A percentile compares a stretch with the other conserved stretches of the same genome.
These are phyloP conservation scores for Henckelia pumila DNA, from an alignment of 257 asterid genomes.

Conservation along the genomic window DNA sequence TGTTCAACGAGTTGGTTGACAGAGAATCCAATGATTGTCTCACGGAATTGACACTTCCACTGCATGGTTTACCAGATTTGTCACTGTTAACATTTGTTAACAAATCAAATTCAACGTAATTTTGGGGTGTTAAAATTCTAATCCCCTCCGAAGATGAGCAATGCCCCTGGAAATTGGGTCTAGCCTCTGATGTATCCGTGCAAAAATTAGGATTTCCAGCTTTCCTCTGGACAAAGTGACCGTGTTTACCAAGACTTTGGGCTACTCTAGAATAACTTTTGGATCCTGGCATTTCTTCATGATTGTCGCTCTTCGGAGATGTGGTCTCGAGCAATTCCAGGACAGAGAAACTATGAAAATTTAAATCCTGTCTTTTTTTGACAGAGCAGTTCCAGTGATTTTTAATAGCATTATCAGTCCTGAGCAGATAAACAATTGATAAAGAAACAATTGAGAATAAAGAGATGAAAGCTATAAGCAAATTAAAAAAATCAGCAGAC, in stretches of 20 bases:
- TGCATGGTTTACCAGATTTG: conserved; percentile 23
- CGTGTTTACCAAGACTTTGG: conserved; percentile 23
- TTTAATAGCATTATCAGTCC: conserved; percentile 82
- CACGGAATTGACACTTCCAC: conserved; percentile 16
- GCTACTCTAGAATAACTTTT: conserved; percentile 16
- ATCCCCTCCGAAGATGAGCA: conserved; percentile 30
- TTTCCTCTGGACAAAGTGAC: conserved; percentile 22
- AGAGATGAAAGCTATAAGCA: conserved; percentile 1
- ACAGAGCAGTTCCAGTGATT: conserved; percentile 75
- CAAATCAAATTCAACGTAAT: conserved; percentile 30
- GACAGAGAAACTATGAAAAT: conserved; percentile 36
- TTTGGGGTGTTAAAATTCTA: conserved; percentile 24
- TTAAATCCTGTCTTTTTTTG: conserved; percentile 54
- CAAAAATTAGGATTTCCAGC: conserved; percentile 33
- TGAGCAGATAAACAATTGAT: conserved; percentile 26
- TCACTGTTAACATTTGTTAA: conserved; percentile 22
- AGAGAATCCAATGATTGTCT: conserved; percentile 21
- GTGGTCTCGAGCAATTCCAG: conserved; percentile 26
- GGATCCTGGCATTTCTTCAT: conserved; percentile 31
- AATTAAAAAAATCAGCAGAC: background rate
- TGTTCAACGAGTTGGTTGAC: conserved; percentile 25
- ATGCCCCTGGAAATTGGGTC: conserved; percentile 26
- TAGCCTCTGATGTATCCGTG: conserved; percentile 27
- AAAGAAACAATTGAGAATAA: conserved; percentile 1
- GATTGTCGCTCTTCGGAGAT: conserved; percentile 22